These are phyloP conservation scores for Vickermania ingenoplastis DNA, from an alignment of 208 protist species.

Conservation along the genomic window DNA sequence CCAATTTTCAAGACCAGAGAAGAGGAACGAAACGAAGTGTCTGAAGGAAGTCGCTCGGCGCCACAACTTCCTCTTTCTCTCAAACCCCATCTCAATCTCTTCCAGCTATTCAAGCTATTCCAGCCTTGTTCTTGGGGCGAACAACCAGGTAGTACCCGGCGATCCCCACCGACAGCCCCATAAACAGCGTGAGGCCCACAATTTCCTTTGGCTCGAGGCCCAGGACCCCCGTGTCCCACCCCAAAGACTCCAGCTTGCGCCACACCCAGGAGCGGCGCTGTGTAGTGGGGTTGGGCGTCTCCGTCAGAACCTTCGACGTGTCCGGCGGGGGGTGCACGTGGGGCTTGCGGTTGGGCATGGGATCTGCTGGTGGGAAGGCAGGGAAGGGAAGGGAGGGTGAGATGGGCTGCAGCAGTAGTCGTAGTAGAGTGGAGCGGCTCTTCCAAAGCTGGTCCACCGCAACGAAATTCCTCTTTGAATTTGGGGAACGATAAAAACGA, in stretches of 20 bases:
- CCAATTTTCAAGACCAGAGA: too few species aligned
- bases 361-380: background rate
- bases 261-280: conserved; percentile 16
- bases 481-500: too few species aligned
- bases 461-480: too few species aligned
- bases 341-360: background rate
- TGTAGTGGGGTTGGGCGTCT: conserved; percentile 26
- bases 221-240: conserved; percentile 33
- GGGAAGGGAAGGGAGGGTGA: background rate
- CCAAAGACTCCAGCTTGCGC: conserved; percentile 23
- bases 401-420: background rate
- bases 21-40: too few species aligned
- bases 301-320: conserved; percentile 58
- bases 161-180: background rate
- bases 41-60: too few species aligned
- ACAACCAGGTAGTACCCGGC: too few species aligned
- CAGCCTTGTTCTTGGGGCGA: too few species aligned
- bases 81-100: too few species aligned
- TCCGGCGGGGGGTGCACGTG: conserved; percentile 64
- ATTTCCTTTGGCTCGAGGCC: conserved; percentile 41
- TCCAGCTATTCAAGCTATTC: too few species aligned
- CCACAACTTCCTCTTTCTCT: too few species aligned
- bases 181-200: conserved; percentile 1
- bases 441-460: too few species aligned
- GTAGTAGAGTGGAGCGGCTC: background rate